phyloP scores from a whole-genome alignment of 2,329 filamentous ascomycete species.

The Xylariales sp. region DNA sequence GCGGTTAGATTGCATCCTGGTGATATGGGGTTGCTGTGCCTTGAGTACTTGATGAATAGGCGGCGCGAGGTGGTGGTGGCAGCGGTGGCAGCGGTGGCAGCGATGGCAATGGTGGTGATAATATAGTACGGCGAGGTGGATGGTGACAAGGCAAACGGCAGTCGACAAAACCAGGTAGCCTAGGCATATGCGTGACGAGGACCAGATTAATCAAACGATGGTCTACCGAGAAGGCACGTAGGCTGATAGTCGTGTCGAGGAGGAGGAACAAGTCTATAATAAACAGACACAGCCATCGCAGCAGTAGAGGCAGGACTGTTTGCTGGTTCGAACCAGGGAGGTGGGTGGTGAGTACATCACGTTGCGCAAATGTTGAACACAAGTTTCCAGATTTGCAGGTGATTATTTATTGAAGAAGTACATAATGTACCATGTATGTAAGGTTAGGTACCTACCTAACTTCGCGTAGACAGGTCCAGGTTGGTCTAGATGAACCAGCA shows the following conservation, averaged over 20 bases:
- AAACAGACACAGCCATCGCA: constrained; percentile 41
- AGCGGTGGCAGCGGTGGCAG: constrained; percentile 18
- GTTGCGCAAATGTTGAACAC: constrained; percentile 7
- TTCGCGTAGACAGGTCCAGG: too few species aligned
- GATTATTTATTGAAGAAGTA: constrained; percentile 16
- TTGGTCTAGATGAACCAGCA: too few species aligned
- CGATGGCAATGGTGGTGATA: neutral
- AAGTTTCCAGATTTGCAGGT: neutral
- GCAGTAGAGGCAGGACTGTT: constrained; percentile 18
- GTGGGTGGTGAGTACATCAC: constrained; percentile 24
- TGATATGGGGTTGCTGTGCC: constrained; percentile 11
- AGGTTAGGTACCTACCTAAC: neutral
- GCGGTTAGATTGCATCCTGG: constrained; percentile 55
- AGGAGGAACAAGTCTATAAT: constrained; percentile 31
- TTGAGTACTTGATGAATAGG: constrained; percentile 7
- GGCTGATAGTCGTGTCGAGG: constrained; percentile 28
- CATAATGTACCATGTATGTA: too few species aligned
- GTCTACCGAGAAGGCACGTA: constrained; percentile 5
- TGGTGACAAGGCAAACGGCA: constrained; percentile 4
- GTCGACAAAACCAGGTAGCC: neutral
- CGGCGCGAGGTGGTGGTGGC: neutral
- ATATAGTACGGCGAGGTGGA: neutral
- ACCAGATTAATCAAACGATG: neutral
- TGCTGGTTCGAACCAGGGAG: constrained; percentile 10
- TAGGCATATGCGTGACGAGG: neutral